A percentile compares a stretch with the other conserved stretches of the same genome.
Evolutionary conservation across 202 grass and related monocot genomes (phyloP).

Genomic region (Panicum virgatum): DNA sequence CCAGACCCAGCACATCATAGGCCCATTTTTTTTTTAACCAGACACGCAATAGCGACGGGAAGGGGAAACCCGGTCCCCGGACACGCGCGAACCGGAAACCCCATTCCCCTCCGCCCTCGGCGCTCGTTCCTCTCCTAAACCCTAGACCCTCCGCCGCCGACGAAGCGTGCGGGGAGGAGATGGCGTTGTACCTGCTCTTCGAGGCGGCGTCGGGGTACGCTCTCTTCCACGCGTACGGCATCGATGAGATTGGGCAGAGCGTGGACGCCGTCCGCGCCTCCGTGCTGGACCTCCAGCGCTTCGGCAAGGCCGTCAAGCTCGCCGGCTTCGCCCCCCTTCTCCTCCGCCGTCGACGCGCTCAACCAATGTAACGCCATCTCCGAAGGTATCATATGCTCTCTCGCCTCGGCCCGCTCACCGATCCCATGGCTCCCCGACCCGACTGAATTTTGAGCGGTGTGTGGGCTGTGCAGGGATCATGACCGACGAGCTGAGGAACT

Average conservation of each 20-base stretch:
- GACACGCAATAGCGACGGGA: too few relatives aligned
- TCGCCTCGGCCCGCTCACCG: not conserved
- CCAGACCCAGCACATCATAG: too few relatives aligned
- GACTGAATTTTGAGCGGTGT: not conserved
- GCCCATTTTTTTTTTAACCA: too few relatives aligned
- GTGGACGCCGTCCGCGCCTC: slow-evolving; percentile 73
- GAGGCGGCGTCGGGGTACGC: slow-evolving; percentile 73
- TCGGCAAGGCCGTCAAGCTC: slow-evolving; percentile 87
- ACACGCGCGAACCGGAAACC: not conserved
- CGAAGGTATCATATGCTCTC: slow-evolving; percentile 47
- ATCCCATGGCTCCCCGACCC: not conserved
- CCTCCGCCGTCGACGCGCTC: slow-evolving; percentile 70
- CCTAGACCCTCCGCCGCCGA: slow-evolving; percentile 21
- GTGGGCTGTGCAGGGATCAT: slow-evolving; percentile 55
- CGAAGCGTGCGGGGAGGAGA: slow-evolving; percentile 24
- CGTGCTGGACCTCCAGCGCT: slow-evolving; percentile 69
- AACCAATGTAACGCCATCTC: slow-evolving; percentile 90
- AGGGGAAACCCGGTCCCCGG: too few relatives aligned
- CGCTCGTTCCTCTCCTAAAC: too few relatives aligned
- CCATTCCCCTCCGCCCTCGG: too few relatives aligned
- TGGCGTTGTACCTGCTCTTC: slow-evolving; percentile 84
- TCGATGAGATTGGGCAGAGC: slow-evolving; percentile 84
- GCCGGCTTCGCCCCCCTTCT: slow-evolving; percentile 71
- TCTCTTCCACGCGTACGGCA: slow-evolving; percentile 76
- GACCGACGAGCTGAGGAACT: slow-evolving; percentile 86